Base-by-base conservation (phyloP, 2,329 filamentous ascomycete genomes). In the Hymenoscyphus scutula region DNA sequence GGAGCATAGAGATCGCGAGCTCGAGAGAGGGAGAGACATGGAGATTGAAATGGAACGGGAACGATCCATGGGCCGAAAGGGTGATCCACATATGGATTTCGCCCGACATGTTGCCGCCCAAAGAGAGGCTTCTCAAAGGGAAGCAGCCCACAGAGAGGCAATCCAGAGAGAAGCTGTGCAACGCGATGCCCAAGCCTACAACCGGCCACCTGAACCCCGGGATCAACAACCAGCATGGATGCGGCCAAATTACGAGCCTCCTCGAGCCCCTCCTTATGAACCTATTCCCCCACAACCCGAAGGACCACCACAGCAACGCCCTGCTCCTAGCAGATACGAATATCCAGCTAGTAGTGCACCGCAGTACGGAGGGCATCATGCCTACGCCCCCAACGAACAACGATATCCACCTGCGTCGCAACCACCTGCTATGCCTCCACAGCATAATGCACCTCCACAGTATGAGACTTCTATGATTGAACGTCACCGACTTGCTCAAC, bases 391-490 rank as follows among this genome's bases (percentile, higher is more conserved):
- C 41, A 64, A 61, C 17, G 73, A 73, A 57, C 62, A 65, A 29
- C 62, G 69, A 32, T 70, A 70, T 60, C 63, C 67, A 29, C 79
- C 79, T 58, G 74, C 75, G 19, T 72, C 76, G 27, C 76, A 69
- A 7, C 64, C 74, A 17, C 60, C 70, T 25, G 65, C 76, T 48
- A 61, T 72, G 19, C 72, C 73, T 63, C 66, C 73, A 73, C 74
- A 77, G 65, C 62, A 76, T 69, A 63, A 54, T 32, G 29, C 63
- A 53, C 59, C 66, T 19, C 76, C 74, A 13, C 72, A 76, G 37
- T 74, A 76, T 61, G 71, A 73, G 19, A 60, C 64, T 23, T 45
- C 62, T 15, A 64, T 58, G 45, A 53, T 68, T 29, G 69, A 74
- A 29, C 65, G 72, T 51, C 74, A 77, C 59, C 64, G 68, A 25